Evolutionary conservation across 805 yeast genomes (phyloP).

Genomic region (Yamadazyma sp.): DNA sequence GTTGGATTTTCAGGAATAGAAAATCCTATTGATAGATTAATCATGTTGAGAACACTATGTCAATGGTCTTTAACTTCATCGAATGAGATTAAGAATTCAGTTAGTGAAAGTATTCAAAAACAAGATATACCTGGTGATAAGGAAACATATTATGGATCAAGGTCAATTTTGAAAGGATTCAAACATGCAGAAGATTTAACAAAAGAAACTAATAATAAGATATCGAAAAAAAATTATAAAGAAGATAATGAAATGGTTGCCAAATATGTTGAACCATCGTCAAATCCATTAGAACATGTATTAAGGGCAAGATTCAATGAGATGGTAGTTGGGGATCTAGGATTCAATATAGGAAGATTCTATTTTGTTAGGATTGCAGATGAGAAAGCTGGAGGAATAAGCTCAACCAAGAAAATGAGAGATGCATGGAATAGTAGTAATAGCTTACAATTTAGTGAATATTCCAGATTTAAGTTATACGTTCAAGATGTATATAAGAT

Average conservation of each 20-base stretch:
- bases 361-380: slow-evolving; percentile 36
- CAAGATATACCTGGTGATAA: slow-evolving; percentile 40
- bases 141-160: slow-evolving; percentile 33
- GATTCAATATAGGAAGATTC: slow-evolving; percentile 39
- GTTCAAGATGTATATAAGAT: slow-evolving; percentile 39
- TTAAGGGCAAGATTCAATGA: slow-evolving; percentile 33
- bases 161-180: slow-evolving; percentile 35
- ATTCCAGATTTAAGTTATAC: slow-evolving; percentile 35
- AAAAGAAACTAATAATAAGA: slow-evolving; percentile 28
- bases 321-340: slow-evolving; percentile 36
- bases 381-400: slow-evolving; percentile 32
- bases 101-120: slow-evolving; percentile 20
- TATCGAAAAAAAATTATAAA: slow-evolving; percentile 22
- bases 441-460: slow-evolving; percentile 2
- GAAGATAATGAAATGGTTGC: slow-evolving; percentile 17
- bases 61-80: slow-evolving; percentile 36
- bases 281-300: slow-evolving; percentile 34
- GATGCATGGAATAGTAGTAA: slow-evolving; percentile 13
- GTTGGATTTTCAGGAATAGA: slow-evolving; percentile 30
- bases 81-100: slow-evolving; percentile 23
- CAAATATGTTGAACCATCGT: slow-evolving; percentile 36
- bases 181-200: slow-evolving; percentile 28
- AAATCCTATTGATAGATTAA: slow-evolving; percentile 31
- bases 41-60: slow-evolving; percentile 32
- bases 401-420: slow-evolving; percentile 33